A percentile compares a stretch with the other conserved stretches of the same genome.
These are phyloP conservation scores for Ophiocordyceps camponoti-floridani DNA, from an alignment of 2,329 filamentous ascomycete species.

Conservation along the genomic window DNA sequence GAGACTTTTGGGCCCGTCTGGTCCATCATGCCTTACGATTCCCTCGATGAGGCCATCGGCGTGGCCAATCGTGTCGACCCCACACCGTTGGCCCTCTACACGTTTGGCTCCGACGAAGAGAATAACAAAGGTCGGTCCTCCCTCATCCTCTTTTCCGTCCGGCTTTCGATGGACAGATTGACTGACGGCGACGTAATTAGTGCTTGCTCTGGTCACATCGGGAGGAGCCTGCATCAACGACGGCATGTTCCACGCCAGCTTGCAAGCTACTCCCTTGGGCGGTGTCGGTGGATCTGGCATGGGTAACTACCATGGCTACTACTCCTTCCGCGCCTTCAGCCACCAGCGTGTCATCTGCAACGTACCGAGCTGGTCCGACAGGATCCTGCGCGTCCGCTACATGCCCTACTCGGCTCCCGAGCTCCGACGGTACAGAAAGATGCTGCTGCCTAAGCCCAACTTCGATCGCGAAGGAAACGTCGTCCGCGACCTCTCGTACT, in stretches of 20 bases:
- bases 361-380: slow-evolving; percentile 19
- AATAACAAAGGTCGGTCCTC: slow-evolving; percentile 43
- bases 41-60: slow-evolving; percentile 70
- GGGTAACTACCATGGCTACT: slow-evolving; percentile 29
- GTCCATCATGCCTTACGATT: slow-evolving; percentile 59
- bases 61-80: slow-evolving; percentile 66
- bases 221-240: slow-evolving; percentile 35
- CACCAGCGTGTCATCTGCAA: slow-evolving; percentile 19
- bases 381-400: slow-evolving; percentile 48
- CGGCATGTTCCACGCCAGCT: slow-evolving; percentile 22
- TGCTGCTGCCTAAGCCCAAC: slow-evolving; percentile 30
- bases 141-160: not conserved
- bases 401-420: slow-evolving; percentile 37
- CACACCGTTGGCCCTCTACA: slow-evolving; percentile 69
- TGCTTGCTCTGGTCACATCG: slow-evolving; percentile 20
- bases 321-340: slow-evolving; percentile 25
- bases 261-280: slow-evolving; percentile 26
- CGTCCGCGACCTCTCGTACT: slow-evolving; percentile 33
- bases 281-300: slow-evolving; percentile 29
- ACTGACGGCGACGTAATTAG: slow-evolving; percentile 5
- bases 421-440: slow-evolving; percentile 23
- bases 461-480: slow-evolving; percentile 43
- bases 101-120: slow-evolving; percentile 69
- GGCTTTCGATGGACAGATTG: not conserved
- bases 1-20: slow-evolving; percentile 93